phyloP scores from a whole-genome alignment of 257 asterid genomes.

The Apocynum venetum region DNA sequence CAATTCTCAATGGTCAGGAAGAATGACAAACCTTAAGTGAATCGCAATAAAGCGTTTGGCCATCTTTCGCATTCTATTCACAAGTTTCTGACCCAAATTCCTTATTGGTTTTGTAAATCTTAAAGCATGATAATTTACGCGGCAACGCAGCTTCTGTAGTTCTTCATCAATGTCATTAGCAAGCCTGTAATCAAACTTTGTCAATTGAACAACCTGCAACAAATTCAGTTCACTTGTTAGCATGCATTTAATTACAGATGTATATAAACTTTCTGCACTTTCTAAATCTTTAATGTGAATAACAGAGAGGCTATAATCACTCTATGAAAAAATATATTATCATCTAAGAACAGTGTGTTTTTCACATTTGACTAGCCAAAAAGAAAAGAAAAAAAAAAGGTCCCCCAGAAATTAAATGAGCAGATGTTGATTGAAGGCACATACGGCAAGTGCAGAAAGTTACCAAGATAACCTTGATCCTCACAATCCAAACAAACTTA shows the following conservation, averaged over 20 bases:
- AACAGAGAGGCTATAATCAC: background rate
- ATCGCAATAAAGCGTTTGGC: slow-evolving; percentile 81
- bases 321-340: slow-evolving; percentile 2
- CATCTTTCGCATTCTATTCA: slow-evolving; percentile 77
- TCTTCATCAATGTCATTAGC: slow-evolving; percentile 82
- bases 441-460: background rate
- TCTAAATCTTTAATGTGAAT: background rate
- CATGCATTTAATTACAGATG: background rate
- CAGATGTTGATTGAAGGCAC: background rate
- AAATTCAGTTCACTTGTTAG: slow-evolving; percentile 16
- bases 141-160: slow-evolving; percentile 86
- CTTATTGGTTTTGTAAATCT: slow-evolving; percentile 82
- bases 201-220: slow-evolving; percentile 95
- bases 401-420: background rate
- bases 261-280: slow-evolving; percentile 8
- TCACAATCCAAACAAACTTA: background rate
- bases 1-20: background rate
- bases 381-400: background rate
- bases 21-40: slow-evolving; percentile 74
- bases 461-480: background rate
- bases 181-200: slow-evolving; percentile 96
- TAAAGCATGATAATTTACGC: slow-evolving; percentile 90
- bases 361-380: background rate
- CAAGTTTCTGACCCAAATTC: slow-evolving; percentile 75
- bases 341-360: background rate